Evolutionary conservation across 805 yeast species (phyloP).

Genomic region (Myxozyma neotropica): DNA sequence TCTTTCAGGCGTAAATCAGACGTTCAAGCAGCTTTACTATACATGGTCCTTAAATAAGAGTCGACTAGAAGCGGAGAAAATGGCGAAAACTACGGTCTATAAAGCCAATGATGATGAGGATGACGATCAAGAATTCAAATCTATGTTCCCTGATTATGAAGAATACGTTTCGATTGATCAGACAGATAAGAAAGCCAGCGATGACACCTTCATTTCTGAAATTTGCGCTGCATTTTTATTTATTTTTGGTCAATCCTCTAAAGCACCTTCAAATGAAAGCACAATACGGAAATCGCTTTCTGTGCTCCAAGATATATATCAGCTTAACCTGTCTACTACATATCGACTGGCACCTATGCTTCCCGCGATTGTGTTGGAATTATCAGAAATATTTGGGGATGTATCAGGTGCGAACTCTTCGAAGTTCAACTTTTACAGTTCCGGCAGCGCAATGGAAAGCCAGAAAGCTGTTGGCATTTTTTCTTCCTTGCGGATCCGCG

Average conservation of each 20-base stretch:
- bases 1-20: constrained; percentile 7
- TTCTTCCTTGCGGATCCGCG: constrained; percentile 41
- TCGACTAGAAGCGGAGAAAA: constrained; percentile 64
- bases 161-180: constrained; percentile 36
- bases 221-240: background rate
- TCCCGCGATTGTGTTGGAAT: constrained; percentile 9
- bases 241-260: constrained; percentile 3
- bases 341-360: constrained; percentile 11
- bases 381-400: background rate
- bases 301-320: background rate
- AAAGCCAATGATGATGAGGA: constrained; percentile 65
- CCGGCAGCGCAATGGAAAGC: constrained; percentile 61
- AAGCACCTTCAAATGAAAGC: background rate
- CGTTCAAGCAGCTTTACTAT: constrained; percentile 66
- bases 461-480: constrained; percentile 58
- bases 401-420: background rate
- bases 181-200: background rate
- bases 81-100: constrained; percentile 63
- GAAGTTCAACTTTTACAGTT: constrained; percentile 61
- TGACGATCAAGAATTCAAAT: constrained; percentile 75
- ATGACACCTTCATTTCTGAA: background rate
- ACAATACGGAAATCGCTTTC: constrained; percentile 3
- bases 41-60: constrained; percentile 79
- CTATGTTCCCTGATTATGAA: constrained; percentile 87
- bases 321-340: constrained; percentile 28